Evolutionary conservation across 192 early-diverging fungal species (phyloP), one percentile per base, ranked within the genome.

Genomic region (Coemansia sp.): DNA sequence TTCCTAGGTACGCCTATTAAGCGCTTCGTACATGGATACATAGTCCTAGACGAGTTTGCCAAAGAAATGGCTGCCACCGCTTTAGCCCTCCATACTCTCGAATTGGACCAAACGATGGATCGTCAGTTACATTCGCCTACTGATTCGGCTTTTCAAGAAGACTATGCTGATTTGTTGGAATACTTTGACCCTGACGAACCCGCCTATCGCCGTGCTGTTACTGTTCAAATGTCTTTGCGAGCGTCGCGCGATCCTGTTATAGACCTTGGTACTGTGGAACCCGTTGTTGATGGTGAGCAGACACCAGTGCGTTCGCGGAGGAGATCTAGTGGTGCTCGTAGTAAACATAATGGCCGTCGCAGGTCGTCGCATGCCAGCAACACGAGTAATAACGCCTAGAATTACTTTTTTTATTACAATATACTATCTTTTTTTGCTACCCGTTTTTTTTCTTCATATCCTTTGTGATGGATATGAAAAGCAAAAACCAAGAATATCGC

Each of bases 11-110:
- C 84, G 4, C 72, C 79, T 0, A 70, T 81, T 62, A 85, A 81
- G 65, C 79, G 84, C 5, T 89, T 89, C 69, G 87, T 89, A 7
- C 77, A 88, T 43, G 82, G 84, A 3, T 88, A 83, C 58, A 88
- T 89, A 15, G 85, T 89, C 4, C 65, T 89, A 2, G 85, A 89
- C 68, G 87, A 88, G 43, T 89, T 89, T 65, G 88, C 85, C 60
- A 89, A 89, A 68, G 88, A 89, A 66, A 73, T 89, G 64, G 87
- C 87, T 2, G 87, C 87, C 0, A 80, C 81, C 0, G 85, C 86
- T 1, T 68, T 89, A 36, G 88, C 87, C 11, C 62, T 83, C 20
- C 87, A 89, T 34, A 74, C 68, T 12, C 24, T 80, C 38, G 82
- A 83, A 47, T 50, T 78, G 22, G 81, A 83, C 9, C 43, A 69